Conservation (phyloP, 1,284 basidiomycete species). For the Xanthoconium separans region DNA sequence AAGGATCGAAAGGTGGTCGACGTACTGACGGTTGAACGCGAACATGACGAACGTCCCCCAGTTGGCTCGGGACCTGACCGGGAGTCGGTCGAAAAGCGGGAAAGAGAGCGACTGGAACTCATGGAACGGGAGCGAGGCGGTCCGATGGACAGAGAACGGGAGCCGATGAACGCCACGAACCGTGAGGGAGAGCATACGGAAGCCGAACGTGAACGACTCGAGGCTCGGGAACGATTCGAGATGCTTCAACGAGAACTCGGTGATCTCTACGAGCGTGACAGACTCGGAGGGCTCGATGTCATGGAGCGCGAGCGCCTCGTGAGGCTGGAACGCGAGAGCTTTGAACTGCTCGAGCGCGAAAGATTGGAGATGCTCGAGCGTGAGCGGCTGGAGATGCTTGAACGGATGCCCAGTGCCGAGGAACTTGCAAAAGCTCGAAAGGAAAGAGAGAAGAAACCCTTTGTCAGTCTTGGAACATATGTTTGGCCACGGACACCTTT, state of each 20-base stretch:
- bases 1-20: constrained; percentile 24
- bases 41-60: constrained; percentile 22
- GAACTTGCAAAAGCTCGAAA: constrained; percentile 30
- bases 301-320: constrained; percentile 28
- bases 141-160: constrained; percentile 21
- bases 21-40: constrained; percentile 14
- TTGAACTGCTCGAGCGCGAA: constrained; percentile 31
- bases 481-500: constrained; percentile 56
- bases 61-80: constrained; percentile 17
- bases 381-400: constrained; percentile 31
- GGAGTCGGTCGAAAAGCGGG: constrained; percentile 21
- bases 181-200: constrained; percentile 27
- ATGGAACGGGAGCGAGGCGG: constrained; percentile 22
- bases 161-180: constrained; percentile 12
- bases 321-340: constrained; percentile 26
- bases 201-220: constrained; percentile 28
- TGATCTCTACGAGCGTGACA: constrained; percentile 32
- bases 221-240: constrained; percentile 30
- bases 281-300: constrained; percentile 28
- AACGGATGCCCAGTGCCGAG: constrained; percentile 33
- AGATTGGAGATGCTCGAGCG: constrained; percentile 30
- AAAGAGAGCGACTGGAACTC: constrained; percentile 24
- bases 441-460: constrained; percentile 37
- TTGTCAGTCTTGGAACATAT: constrained; percentile 62
- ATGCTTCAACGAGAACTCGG: constrained; percentile 28